Conservation (phyloP, 2,329 filamentous ascomycete genomes). For the Epichloe baconii region DNA sequence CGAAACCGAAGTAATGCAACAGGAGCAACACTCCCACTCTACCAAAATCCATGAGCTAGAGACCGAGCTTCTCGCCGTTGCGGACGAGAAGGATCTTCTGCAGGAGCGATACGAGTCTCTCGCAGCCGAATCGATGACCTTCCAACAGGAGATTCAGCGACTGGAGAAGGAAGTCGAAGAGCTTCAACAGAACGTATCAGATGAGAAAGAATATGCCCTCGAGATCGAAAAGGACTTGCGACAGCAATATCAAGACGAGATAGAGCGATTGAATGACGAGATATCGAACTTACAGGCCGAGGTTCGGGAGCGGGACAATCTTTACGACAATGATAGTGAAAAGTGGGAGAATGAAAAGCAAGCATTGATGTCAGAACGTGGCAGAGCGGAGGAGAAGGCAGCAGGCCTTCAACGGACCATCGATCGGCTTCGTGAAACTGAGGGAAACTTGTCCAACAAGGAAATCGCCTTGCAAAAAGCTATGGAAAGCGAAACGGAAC, state of each 20-base stretch:
- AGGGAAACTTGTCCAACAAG: slow-evolving; percentile 54
- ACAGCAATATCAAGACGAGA: slow-evolving; percentile 29
- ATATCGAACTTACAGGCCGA: slow-evolving; percentile 51
- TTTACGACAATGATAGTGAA: slow-evolving; percentile 58
- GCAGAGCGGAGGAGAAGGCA: slow-evolving; percentile 54
- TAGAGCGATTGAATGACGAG: slow-evolving; percentile 41
- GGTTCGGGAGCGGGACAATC: slow-evolving; percentile 55
- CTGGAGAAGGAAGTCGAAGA: slow-evolving; percentile 33
- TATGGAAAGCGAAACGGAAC: slow-evolving; percentile 56
- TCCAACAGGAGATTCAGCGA: slow-evolving; percentile 49
- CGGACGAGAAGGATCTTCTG: slow-evolving; percentile 55
- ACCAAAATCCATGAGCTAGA: slow-evolving; percentile 41
- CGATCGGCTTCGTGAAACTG: slow-evolving; percentile 53
- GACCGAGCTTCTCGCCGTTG: slow-evolving; percentile 43
- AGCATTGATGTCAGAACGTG: slow-evolving; percentile 50
- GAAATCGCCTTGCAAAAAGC: slow-evolving; percentile 55
- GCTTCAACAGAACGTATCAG: slow-evolving; percentile 33
- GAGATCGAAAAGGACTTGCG: slow-evolving; percentile 48
- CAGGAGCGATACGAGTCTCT: slow-evolving; percentile 57
- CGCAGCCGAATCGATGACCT: slow-evolving; percentile 48
- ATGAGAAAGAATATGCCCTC: slow-evolving; percentile 43
- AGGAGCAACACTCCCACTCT: slow-evolving; percentile 24
- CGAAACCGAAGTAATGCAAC: slow-evolving; percentile 18
- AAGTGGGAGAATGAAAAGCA: slow-evolving; percentile 56
- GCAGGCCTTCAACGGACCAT: slow-evolving; percentile 56